Evolutionary conservation across 2,329 filamentous ascomycete genomes (phyloP).

Genomic region (Parastagonospora avenae): DNA sequence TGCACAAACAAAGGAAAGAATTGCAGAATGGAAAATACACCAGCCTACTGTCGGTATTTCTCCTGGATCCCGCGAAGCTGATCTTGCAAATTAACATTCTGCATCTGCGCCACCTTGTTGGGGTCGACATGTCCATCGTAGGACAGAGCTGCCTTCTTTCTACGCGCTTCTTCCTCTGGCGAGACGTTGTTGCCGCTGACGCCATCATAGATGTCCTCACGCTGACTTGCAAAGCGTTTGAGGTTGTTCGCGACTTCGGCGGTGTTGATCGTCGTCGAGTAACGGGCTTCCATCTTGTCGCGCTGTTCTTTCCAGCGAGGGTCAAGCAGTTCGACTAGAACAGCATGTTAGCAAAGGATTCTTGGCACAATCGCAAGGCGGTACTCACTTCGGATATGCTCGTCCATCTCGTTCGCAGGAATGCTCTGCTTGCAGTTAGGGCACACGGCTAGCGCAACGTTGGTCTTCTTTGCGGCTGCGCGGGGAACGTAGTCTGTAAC

Average conservation of each 20-base stretch:
- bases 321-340: slow-evolving; percentile 81
- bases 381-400: slow-evolving; percentile 82
- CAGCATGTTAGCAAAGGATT: slow-evolving; percentile 42
- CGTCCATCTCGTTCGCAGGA: slow-evolving; percentile 82
- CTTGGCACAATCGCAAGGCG: not conserved
- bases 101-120: slow-evolving; percentile 63
- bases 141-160: slow-evolving; percentile 75
- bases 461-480: slow-evolving; percentile 72
- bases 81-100: slow-evolving; percentile 73
- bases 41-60: slow-evolving; percentile 47
- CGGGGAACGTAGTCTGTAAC: slow-evolving; percentile 90
- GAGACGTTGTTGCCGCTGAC: slow-evolving; percentile 70
- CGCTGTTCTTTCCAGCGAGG: slow-evolving; percentile 96
- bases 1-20: not conserved
- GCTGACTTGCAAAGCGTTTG: slow-evolving; percentile 89
- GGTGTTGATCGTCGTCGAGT: slow-evolving; percentile 84
- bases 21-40: not conserved
- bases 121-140: slow-evolving; percentile 68
- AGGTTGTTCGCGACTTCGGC: slow-evolving; percentile 90
- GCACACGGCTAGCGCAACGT: slow-evolving; percentile 74
- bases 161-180: slow-evolving; percentile 73
- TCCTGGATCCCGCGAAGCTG: slow-evolving; percentile 75
- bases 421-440: slow-evolving; percentile 94
- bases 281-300: slow-evolving; percentile 83
- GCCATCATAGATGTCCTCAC: slow-evolving; percentile 83